Percentiles rank a stretch among this genome's conserved stretches.
Evolutionary conservation across 768 basidiomycete species (phyloP).

Genomic region (Mycena venus): DNA sequence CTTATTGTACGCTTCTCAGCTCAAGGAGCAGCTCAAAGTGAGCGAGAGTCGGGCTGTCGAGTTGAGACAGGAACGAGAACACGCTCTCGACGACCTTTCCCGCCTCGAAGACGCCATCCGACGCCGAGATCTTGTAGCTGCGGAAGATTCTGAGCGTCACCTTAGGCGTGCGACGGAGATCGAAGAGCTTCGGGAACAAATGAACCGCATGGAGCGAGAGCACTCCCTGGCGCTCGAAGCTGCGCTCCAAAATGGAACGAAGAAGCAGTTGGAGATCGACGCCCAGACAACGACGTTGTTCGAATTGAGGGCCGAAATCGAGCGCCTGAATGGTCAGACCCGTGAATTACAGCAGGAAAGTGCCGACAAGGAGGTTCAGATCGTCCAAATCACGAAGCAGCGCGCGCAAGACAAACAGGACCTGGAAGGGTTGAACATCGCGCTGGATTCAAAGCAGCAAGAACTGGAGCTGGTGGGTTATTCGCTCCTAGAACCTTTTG

Average conservation of each 20-base stretch:
- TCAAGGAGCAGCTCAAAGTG: slow-evolving; percentile 67
- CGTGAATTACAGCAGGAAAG: slow-evolving; percentile 84
- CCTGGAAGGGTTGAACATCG: slow-evolving; percentile 85
- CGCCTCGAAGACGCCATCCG: slow-evolving; percentile 70
- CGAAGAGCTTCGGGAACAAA: slow-evolving; percentile 67
- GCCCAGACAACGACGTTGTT: slow-evolving; percentile 60
- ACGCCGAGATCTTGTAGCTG: slow-evolving; percentile 67
- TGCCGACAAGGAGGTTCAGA: slow-evolving; percentile 85
- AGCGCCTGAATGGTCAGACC: slow-evolving; percentile 69
- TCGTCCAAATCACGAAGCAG: slow-evolving; percentile 78
- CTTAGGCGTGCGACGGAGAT: slow-evolving; percentile 63
- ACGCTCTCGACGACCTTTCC: slow-evolving; percentile 63
- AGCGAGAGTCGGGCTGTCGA: slow-evolving; percentile 64
- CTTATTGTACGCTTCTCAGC: slow-evolving; percentile 46
- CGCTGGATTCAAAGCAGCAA: slow-evolving; percentile 93
- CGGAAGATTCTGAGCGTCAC: slow-evolving; percentile 59
- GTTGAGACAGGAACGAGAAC: slow-evolving; percentile 68
- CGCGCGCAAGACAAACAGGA: slow-evolving; percentile 81
- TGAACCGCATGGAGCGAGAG: slow-evolving; percentile 67
- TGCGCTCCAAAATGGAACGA: slow-evolving; percentile 65
- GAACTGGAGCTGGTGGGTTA: slow-evolving; percentile 88
- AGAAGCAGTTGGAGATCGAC: slow-evolving; percentile 62
- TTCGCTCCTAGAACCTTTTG: slow-evolving; percentile 27
- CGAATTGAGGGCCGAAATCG: slow-evolving; percentile 69
- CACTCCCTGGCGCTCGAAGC: slow-evolving; percentile 65